Base-by-base conservation (phyloP, 768 basidiomycete genomes). In the Coprinopsis sp. region DNA sequence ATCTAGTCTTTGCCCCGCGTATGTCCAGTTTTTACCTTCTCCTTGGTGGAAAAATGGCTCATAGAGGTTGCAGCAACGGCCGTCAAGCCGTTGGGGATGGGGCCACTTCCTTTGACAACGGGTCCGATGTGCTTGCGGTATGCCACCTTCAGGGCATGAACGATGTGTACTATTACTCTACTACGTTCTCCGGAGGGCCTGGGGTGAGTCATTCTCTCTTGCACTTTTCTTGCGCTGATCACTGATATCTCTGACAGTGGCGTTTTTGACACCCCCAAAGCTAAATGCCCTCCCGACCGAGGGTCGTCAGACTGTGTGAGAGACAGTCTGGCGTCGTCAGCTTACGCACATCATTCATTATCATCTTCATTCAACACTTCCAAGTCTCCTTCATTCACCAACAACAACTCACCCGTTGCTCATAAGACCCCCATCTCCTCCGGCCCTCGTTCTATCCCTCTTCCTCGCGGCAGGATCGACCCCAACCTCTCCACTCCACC, bases 1-100 rank as follows among this genome's bases (percentile, higher is more conserved):
- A 79, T 92, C 78, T 91, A 92, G 87, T 92, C 82, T 85, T 81
- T 77, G 88, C 90, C 90, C 90, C 90, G 77, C 87, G 89, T 92
- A 77, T 44, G 82, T 70, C 42, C 51, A 31, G 44, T 37, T 37
- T 33, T 34, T 30, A 42, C 28, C 12, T 7, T 19, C 14, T 6
- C 14, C 24, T 27, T 24, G 39, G 24, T 47, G 18, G 31, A 33
- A 37, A 23, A 14, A 38, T 7, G 50, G n/a, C 58, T 64, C 39
- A 64, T 49, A 13, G 31, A 30, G 43, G 33, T 37, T 30, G 10
- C 64, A 92, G 90, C 90, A 91, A 91, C 89, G 90, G 87, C 71
- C 81, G 87, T 87, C 84, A 82, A 73, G 77, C 84, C 89, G 90
- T 91, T 92, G 90, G 89, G 71, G 90, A 92, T 91, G 90, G 90